Percentiles rank a stretch among this genome's conserved stretches.
Conservation (phyloP, 768 basidiomycete species). For the Auriscalpium orientale region DNA sequence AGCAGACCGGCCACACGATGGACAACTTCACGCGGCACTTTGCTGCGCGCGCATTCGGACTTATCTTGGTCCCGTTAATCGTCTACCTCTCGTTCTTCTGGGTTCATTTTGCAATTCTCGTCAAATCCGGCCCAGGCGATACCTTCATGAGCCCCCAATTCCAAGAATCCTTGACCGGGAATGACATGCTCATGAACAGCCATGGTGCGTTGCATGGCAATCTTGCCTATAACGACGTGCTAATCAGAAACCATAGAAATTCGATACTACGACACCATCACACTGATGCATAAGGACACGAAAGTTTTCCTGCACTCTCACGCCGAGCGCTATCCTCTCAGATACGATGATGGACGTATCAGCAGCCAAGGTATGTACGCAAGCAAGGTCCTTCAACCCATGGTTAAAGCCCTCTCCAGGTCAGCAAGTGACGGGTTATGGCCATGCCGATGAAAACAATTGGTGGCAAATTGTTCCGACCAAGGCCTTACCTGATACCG, state of each 20-base stretch:
- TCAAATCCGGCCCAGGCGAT: constrained; percentile 86
- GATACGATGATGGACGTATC: constrained; percentile 92
- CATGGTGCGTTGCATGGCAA: constrained; percentile 51
- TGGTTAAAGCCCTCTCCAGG: constrained; percentile 34
- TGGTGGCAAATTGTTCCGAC: constrained; percentile 94
- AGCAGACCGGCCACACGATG: constrained; percentile 76
- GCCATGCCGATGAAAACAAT: constrained; percentile 91
- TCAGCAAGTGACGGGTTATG: constrained; percentile 95
- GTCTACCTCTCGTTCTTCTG: constrained; percentile 96
- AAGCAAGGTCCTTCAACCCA: neutral
- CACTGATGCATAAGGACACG: constrained; percentile 85
- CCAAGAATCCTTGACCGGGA: constrained; percentile 91
- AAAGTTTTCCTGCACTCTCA: constrained; percentile 95
- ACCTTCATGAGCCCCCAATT: constrained; percentile 97
- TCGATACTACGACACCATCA: constrained; percentile 84
- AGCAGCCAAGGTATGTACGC: constrained; percentile 69
- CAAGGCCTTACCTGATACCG: constrained; percentile 88
- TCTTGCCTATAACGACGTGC: constrained; percentile 1
- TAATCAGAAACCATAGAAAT: constrained; percentile 52
- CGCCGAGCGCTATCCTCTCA: constrained; percentile 80
- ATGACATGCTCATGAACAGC: constrained; percentile 85
- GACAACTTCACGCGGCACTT: constrained; percentile 87
- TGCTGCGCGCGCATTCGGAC: constrained; percentile 68
- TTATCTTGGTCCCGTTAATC: constrained; percentile 83
- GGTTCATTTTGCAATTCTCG: constrained; percentile 86